Percentiles rank a stretch among this genome's conserved stretches.
These are phyloP conservation scores for Elsinoe ampelina DNA, from an alignment of 2,329 filamentous ascomycete genomes.

Conservation along the genomic window DNA sequence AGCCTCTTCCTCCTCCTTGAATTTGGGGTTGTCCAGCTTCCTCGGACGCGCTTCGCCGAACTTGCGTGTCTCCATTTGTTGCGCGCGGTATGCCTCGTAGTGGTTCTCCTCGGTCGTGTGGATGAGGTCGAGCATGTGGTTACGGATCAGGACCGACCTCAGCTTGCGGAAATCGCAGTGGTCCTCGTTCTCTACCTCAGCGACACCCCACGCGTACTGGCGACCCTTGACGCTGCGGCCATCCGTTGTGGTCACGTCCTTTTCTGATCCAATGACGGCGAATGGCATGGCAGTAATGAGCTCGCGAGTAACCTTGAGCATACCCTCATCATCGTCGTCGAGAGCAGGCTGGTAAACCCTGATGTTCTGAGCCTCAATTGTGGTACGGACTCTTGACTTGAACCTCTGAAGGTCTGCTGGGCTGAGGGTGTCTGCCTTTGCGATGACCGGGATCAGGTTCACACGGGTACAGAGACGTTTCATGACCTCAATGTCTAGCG, in stretches of 20 bases:
- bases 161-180: slow-evolving; percentile 99
- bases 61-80: slow-evolving; percentile 99
- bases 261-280: slow-evolving; percentile 96
- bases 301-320: slow-evolving; percentile 86
- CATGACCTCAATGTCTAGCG: slow-evolving; percentile 99
- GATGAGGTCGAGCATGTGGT: slow-evolving; percentile 98
- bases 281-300: slow-evolving; percentile 97
- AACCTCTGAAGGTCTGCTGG: slow-evolving; percentile 83
- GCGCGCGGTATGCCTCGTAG: slow-evolving; percentile 97
- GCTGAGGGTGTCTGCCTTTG: slow-evolving; percentile 96
- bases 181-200: slow-evolving; percentile 98
- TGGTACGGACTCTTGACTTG: slow-evolving; percentile 88
- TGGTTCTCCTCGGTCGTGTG: slow-evolving; percentile 99
- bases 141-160: slow-evolving; percentile 90
- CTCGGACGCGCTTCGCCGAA: slow-evolving; percentile 94
- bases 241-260: slow-evolving; percentile 94
- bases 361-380: slow-evolving; percentile 97
- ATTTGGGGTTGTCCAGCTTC: slow-evolving; percentile 99
- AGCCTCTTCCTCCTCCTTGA: slow-evolving; percentile 99
- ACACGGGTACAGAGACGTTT: slow-evolving; percentile 97
- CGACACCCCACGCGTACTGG: slow-evolving; percentile 98
- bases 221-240: slow-evolving; percentile 97
- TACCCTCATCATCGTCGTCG: slow-evolving; percentile 96
- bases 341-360: slow-evolving; percentile 98
- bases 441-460: slow-evolving; percentile 96